Evolutionary conservation across 257 asterid genomes (phyloP), one percentile per base, ranked within the genome.

Genomic region (Lithospermum erythrorhizon): DNA sequence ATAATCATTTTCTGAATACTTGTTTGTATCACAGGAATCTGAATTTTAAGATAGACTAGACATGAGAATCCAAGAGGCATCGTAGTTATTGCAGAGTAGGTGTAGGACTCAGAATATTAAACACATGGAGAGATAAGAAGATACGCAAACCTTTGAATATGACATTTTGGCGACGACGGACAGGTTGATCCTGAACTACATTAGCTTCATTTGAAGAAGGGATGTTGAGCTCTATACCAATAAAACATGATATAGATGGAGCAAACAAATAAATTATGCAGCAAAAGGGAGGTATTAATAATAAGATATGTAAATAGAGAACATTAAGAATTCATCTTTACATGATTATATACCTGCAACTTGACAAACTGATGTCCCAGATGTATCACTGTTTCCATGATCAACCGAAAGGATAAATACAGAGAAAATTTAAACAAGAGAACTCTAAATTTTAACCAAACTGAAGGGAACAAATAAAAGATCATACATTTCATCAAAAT

Each of bases 401-500:
- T 56, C 27, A 56, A 22, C n/a, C 18, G 13, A 19, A 56, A 23
- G 18, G 18, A 24, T 22, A 23, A 56, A 56, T 56, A 24, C 13
- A n/a, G 37, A 22, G 20, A 6, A 41, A 14, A 41, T 14, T 9
- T 19, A 56, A 56, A 30, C 17, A 22, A 53, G 57, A 53, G 21
- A 22, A 53, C 23, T 52, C n/a, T 52, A 15, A 53, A 20, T 53
- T 53, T 0, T n/a, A 20, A 53, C 24, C 41, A 35, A 5, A 63
- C 13, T 17, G 25, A 25, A 27, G 20, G 25, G 57, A 70, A 61
- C 6, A 62, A 47, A 37, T 5, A 64, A 69, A 58, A 3, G 20
- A 68, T 75, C 94, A 23, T 82, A 88, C 98, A 70, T 59, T 70
- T 83, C 84, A 63, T 79, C 86, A 7, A 72, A 57, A 66, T 67